Evolutionary conservation across 176 grass and related monocot genomes (phyloP), one percentile per base, ranked within the genome.

Genomic region (Musa itinerans): DNA sequence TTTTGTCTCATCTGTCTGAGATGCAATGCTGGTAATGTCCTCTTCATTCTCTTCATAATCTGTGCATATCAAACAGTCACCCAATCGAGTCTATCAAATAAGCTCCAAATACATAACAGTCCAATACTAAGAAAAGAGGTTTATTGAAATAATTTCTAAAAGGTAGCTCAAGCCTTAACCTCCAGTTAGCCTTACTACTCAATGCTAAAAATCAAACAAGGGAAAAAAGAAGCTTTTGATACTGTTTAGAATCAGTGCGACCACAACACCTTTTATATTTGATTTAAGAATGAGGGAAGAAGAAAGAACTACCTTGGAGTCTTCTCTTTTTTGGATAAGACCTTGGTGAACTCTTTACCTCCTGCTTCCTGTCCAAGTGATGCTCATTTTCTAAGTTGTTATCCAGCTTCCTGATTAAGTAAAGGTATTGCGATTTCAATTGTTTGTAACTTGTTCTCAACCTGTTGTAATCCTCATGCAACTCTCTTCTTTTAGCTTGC

Each of bases 361-460:
- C 15, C 2, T 70, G 43, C 48, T 20, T 10, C 68, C 27, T 69
- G 51, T 50, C 82, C 58, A 20, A 16, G 54, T 72, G 52, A 69
- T 49, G 26, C 68, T 89, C 85, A 66, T 78, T 74, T 15, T 65
- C 85, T 83, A 80, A 65, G 70, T 80, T 77, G 15, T 65, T 70
- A 62, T 80, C 79, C 50, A 88, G 1, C 68, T 70, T 70, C 68
- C 34, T 21, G 17, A 50, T 15, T 50, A 21, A n/a, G 25, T 10
- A 51, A 3, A 22, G 10, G 17, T 70, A 70, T 70, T 70, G 68
- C 9, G 43, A 70, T 19, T 70, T 70, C 48, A 70, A n/a, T 52
- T 70, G 15, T 69, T 84, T 91, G 80, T 86, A 93, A 29, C 29
- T 80, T 63, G 69, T 79, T 58, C 83, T 93, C 24, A 93, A 75